Conservation (phyloP, 177 flowering plant genomes). For the Vitis hybrid region DNA sequence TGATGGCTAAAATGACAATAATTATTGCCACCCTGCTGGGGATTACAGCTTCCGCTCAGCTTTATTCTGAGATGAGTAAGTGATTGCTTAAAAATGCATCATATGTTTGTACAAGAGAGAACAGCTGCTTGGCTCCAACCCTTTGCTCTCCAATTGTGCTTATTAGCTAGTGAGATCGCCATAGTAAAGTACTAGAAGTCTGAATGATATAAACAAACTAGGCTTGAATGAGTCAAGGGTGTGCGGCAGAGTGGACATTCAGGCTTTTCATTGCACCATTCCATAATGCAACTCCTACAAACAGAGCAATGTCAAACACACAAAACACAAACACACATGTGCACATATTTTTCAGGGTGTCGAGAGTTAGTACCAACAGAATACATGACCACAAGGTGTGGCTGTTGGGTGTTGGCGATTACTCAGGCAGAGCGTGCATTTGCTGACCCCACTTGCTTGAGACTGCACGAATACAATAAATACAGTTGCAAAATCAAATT, state of each 20-base stretch:
- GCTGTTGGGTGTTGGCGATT: slow-evolving; percentile 89
- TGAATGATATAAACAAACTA: slow-evolving; percentile 88
- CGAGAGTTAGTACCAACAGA: slow-evolving; percentile 72
- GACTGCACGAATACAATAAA: slow-evolving; percentile 30
- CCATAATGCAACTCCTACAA: slow-evolving; percentile 93
- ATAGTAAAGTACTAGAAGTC: slow-evolving; percentile 50
- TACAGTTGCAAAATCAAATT: too few species aligned
- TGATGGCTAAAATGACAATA: too few species aligned
- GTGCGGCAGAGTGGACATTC: slow-evolving; percentile 97
- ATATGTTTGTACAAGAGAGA: too few species aligned
- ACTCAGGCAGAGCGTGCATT: slow-evolving; percentile 92
- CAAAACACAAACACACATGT: background rate
- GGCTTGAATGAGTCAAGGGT: slow-evolving; percentile 80
- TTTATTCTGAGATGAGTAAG: too few species aligned
- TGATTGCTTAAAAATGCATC: too few species aligned
- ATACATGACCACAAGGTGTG: slow-evolving; percentile 98
- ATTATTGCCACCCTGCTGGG: too few species aligned
- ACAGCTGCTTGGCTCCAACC: background rate
- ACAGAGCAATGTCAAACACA: slow-evolving; percentile 4
- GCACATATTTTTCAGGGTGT: background rate
- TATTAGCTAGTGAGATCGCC: too few species aligned
- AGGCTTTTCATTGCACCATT: slow-evolving; percentile 99
- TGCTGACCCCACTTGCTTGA: slow-evolving; percentile 54
- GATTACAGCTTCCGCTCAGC: too few species aligned
- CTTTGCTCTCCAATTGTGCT: background rate